Conservation (phyloP, 2,329 filamentous ascomycete genomes). For the Beauveria medogensis region DNA sequence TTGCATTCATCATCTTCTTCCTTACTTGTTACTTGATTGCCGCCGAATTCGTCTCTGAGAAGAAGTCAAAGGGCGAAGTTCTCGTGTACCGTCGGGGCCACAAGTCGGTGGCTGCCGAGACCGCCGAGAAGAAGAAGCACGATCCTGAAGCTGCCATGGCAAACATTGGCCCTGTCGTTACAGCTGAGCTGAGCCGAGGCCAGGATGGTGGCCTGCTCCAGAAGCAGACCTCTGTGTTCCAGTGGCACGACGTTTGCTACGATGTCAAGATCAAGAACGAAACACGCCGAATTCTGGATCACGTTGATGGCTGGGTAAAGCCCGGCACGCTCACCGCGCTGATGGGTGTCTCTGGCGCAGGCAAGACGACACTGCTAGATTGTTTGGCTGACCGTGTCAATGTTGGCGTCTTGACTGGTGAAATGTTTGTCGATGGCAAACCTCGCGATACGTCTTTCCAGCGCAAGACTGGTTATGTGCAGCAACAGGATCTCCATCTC, state of each 20-base stretch:
- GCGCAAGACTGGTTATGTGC: slow-evolving; percentile 84
- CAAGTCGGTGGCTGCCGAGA: slow-evolving; percentile 47
- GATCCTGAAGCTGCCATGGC: slow-evolving; percentile 48
- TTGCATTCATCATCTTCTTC: slow-evolving; percentile 58
- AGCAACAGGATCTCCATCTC: slow-evolving; percentile 87
- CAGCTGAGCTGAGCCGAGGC: slow-evolving; percentile 32
- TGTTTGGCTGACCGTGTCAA: slow-evolving; percentile 77
- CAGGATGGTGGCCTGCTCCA: slow-evolving; percentile 36
- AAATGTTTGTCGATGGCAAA: slow-evolving; percentile 62
- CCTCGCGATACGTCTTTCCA: slow-evolving; percentile 77
- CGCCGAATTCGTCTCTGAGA: slow-evolving; percentile 56
- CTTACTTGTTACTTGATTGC: slow-evolving; percentile 53
- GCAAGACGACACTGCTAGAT: slow-evolving; percentile 86
- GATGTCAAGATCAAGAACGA: slow-evolving; percentile 72
- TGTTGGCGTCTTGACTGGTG: slow-evolving; percentile 80
- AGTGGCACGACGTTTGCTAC: slow-evolving; percentile 78
- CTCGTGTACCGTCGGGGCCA: slow-evolving; percentile 67
- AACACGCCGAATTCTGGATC: slow-evolving; percentile 66
- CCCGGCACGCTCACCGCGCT: slow-evolving; percentile 82
- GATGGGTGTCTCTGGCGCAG: slow-evolving; percentile 90
- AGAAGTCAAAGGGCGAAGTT: slow-evolving; percentile 69
- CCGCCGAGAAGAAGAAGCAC: slow-evolving; percentile 54
- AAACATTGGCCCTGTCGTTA: slow-evolving; percentile 40
- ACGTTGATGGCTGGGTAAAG: slow-evolving; percentile 90
- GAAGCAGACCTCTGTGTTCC: slow-evolving; percentile 67